phyloP scores from a whole-genome alignment of 768 basidiomycete species.

The Dendrothele bispora region DNA sequence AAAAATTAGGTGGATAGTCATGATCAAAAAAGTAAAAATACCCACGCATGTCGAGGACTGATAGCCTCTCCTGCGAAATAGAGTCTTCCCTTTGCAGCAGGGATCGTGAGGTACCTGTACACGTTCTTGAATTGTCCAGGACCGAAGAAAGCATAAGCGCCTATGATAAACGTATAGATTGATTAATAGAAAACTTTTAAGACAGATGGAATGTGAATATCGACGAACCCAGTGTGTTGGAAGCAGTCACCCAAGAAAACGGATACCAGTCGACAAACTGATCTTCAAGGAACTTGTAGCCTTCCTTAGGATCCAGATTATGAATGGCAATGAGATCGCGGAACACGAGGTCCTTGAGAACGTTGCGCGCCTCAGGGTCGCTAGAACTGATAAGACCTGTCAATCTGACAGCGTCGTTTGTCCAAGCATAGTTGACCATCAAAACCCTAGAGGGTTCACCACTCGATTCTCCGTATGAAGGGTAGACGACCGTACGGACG shows the following conservation, averaged over 20 bases:
- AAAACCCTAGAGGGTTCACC: conserved; percentile 24
- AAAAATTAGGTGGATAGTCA: too few relatives aligned
- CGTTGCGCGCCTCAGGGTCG: too few relatives aligned
- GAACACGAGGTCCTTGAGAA: conserved; percentile 27
- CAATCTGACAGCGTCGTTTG: conserved; percentile 36
- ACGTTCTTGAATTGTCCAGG: conserved; percentile 36
- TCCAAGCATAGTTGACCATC: conserved; percentile 43
- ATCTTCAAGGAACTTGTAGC: conserved; percentile 14
- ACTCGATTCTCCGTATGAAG: conserved; percentile 37
- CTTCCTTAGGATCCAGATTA: too few relatives aligned
- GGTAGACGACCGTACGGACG: conserved; percentile 43
- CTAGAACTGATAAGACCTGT: conserved; percentile 30
- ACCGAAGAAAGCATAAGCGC: conserved; percentile 39
- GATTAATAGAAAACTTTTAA: conserved; percentile 4
- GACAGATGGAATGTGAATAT: conserved; percentile 2
- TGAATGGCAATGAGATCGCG: conserved; percentile 30
- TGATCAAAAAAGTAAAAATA: neutral
- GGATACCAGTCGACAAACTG: conserved; percentile 22
- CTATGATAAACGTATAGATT: too few relatives aligned
- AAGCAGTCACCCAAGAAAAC: conserved; percentile 35
- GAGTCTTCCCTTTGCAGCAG: conserved; percentile 29
- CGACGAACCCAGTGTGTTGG: conserved; percentile 32
- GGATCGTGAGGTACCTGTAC: conserved; percentile 28
- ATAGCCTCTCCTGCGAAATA: conserved; percentile 38
- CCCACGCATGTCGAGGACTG: conserved; percentile 34